Conservation (phyloP, 1,284 basidiomycete species). For the Rugosomyces carneus region DNA sequence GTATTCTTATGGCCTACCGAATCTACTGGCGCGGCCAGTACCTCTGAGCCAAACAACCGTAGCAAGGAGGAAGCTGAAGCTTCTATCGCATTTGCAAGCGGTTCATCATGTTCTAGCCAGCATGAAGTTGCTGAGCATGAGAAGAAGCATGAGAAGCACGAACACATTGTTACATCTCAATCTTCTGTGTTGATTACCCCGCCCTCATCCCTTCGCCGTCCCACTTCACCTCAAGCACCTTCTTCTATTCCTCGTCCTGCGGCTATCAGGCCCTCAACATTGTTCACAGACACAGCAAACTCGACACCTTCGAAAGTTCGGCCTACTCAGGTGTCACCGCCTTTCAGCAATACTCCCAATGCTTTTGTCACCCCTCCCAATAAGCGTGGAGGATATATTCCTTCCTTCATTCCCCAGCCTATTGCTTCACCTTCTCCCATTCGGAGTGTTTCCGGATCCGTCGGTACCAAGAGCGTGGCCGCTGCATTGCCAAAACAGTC, state of each 20-base stretch:
- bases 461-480: constrained; percentile 22
- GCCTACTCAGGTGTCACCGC: constrained; percentile 16
- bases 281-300: constrained; percentile 20
- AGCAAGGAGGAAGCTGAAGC: neutral
- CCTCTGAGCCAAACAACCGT: constrained; percentile 4
- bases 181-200: constrained; percentile 15
- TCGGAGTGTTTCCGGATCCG: constrained; percentile 19
- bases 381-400: constrained; percentile 38
- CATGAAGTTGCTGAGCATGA: neutral
- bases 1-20: too few relatives aligned
- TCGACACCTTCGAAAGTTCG: constrained; percentile 19
- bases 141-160: neutral
- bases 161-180: constrained; percentile 1
- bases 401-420: constrained; percentile 50
- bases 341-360: constrained; percentile 18
- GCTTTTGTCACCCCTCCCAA: constrained; percentile 37
- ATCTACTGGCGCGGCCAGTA: too few relatives aligned
- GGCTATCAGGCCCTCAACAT: constrained; percentile 12
- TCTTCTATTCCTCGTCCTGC: constrained; percentile 47
- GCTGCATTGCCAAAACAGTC: constrained; percentile 52
- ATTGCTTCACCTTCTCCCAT: constrained; percentile 35
- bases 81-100: constrained; percentile 1
- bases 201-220: constrained; percentile 18
- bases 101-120: neutral
- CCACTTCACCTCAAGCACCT: constrained; percentile 23